Evolutionary conservation across 345 rosid species (phyloP), one percentile per base, ranked within the genome.

Genomic region (Lepidium didymum): DNA sequence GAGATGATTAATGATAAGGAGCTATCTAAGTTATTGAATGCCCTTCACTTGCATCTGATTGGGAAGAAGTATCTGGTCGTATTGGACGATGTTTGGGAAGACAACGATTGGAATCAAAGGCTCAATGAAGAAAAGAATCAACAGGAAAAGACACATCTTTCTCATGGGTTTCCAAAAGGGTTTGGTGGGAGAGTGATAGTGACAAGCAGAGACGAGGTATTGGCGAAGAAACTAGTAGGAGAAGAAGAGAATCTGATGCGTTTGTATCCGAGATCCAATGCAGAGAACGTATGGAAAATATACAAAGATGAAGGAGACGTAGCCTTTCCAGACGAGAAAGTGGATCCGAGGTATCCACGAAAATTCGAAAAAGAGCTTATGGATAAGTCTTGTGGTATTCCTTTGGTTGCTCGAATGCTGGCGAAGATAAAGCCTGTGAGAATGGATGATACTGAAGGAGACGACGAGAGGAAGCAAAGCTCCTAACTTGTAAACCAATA

Each of bases 51-150:
- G 44, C 56, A 68, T 43, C 71, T 84, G 36, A 19, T 31, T 42
- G 85, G 86, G 8, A 83, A 84, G 79, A 84, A 56, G 65, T 81
- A 83, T 64, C 73, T 84, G 78, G 64, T 87, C 6, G 77, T 84
- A 37, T 58, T 87, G 1, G 89, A 87, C 21, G 75, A 78, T 64
- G 81, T 68, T n/a, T 42, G 64, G 9, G 56, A 70, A 9, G 33
- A 66, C 9, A 52, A 52, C 19, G 35, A 68, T 11, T 82, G 84
- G 85, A 34, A 55, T 29, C 19, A 55, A 5, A n/a, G 76, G 38
- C 68, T 85, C 34, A 56, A 49, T 38, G 58, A 18, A 3, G 37
- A 50, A 33, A 43, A 65, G 53, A 21, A 35, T 5, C 58, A 63
- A 8, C 62, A 47, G 6, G 14, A n/a, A 1, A 64, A 54, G 8